Evolutionary conservation across 116 monocot genomes (phyloP).

Genomic region (Zostera marina): DNA sequence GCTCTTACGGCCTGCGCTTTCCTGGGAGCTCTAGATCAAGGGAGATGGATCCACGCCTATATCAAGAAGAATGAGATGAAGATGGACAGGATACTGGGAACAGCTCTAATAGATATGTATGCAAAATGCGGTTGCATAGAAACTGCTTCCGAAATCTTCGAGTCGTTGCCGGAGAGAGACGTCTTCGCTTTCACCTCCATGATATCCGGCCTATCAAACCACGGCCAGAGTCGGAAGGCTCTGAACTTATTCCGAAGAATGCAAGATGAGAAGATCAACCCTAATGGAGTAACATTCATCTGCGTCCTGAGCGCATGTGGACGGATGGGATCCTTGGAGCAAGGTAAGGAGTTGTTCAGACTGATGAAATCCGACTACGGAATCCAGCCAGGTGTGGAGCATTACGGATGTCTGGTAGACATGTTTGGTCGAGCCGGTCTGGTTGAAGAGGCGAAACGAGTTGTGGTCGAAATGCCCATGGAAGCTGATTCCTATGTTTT

Average conservation of each 20-base stretch:
- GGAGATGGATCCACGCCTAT: conserved; percentile 40
- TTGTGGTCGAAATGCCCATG: conserved; percentile 33
- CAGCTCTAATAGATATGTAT: conserved; percentile 44
- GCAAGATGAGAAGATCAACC: conserved; percentile 22
- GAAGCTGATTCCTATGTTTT: conserved; percentile 39
- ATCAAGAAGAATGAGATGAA: conserved; percentile 24
- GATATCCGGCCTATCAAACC: conserved; percentile 40
- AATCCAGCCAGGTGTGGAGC: conserved; percentile 31
- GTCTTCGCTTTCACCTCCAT: conserved; percentile 40
- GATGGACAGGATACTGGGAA: conserved; percentile 36
- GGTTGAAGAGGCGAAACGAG: conserved; percentile 21
- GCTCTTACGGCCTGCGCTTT: conserved; percentile 27
- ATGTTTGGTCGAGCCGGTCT: conserved; percentile 27
- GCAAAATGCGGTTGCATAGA: conserved; percentile 35
- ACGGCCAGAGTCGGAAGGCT: conserved; percentile 24
- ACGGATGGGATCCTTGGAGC: conserved; percentile 23
- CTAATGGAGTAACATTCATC: conserved; percentile 50
- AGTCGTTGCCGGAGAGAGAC: conserved; percentile 31
- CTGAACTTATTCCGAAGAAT: conserved; percentile 20
- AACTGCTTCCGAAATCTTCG: conserved; percentile 19
- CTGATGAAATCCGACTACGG: conserved; percentile 17
- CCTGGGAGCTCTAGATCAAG: conserved; percentile 40
- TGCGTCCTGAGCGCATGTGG: conserved; percentile 35
- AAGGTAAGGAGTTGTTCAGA: conserved; percentile 19
- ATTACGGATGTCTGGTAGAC: conserved; percentile 43